phyloP scores from a whole-genome alignment of 1,284 basidiomycete genomes.

The Melampsora abietis-canadensis region DNA sequence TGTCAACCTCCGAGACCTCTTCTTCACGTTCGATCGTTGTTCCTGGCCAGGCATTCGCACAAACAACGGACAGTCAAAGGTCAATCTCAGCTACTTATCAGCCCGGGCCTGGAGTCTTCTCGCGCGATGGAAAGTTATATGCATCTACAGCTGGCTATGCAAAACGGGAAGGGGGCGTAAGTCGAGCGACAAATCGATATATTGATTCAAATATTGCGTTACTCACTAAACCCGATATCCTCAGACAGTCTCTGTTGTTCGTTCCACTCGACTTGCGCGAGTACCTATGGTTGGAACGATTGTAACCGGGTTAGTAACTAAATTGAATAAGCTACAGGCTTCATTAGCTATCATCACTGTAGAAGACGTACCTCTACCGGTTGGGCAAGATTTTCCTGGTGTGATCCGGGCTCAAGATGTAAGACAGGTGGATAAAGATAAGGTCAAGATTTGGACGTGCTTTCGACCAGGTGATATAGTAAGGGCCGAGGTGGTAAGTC shows the following conservation, averaged over 20 bases:
- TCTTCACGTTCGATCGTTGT: conserved; percentile 5
- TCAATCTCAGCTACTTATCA: conserved; percentile 18
- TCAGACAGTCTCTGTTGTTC: conserved; percentile 34
- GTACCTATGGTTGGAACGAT: conserved; percentile 69
- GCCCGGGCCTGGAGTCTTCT: conserved; percentile 23
- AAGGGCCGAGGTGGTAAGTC: conserved; percentile 79
- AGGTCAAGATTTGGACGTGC: conserved; percentile 86
- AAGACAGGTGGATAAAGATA: conserved; percentile 74
- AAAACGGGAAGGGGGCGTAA: conserved; percentile 13
- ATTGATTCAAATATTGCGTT: not conserved
- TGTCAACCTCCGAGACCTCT: no score
- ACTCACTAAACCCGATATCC: not conserved
- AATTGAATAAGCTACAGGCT: conserved; percentile 82
- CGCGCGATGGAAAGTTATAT: conserved; percentile 28
- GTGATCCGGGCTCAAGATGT: conserved; percentile 88
- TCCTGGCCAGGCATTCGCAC: conserved; percentile 28
- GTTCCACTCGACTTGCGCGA: conserved; percentile 56
- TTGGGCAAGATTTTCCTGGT: conserved; percentile 86
- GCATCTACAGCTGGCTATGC: conserved; percentile 32
- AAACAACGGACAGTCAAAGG: not conserved
- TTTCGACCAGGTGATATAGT: conserved; percentile 96
- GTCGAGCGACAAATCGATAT: not conserved
- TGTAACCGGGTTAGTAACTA: conserved; percentile 74
- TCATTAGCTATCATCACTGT: conserved; percentile 82
- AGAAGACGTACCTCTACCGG: conserved; percentile 78